Base-by-base conservation (phyloP, 305 asterid species). In the Nicotiana rustica region DNA sequence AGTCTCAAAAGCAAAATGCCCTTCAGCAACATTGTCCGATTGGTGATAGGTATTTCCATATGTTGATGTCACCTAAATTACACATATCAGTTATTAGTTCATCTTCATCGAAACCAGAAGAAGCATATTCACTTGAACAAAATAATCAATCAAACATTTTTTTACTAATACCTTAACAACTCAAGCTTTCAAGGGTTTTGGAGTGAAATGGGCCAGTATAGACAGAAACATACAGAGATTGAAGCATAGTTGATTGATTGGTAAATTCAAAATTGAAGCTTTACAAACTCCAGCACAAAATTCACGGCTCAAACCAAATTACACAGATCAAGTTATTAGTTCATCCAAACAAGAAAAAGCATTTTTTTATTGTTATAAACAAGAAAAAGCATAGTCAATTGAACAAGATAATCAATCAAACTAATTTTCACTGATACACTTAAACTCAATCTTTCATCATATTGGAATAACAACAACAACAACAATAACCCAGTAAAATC, bases 1-100 rank as follows among this genome's bases (percentile, higher is more conserved):
- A 75, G 98, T 87, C 88, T 93, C 98, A 87, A 93, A 96, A 35
- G 98, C 97, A 86, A 91, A 96, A 85, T 93, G 87, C 79, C 99
- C 99, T 75, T 92, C 92, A 4, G 85, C 84, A 18, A 94, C 99
- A 89, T 90, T 91, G 64, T 96, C 98, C 0, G 92, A 84, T 73
- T 87, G 84, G 87, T 96, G 99, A 89, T 91, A 92, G 86, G 88
- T 94, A 88, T 92, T 92, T 71, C 98, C 99, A 84, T 88, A 80
- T 19, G 95, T 79, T n/a, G 99, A 96, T 67, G 97, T 93, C 83
- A 96, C 99, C 99, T 96, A 84, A 35, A 41, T n/a, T 47, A 41
- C 84, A 14, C 69, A 59, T 56, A 65, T 66, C 68, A 79, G n/a
- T 61, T 18, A 1, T 38, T 78, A 68, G 13, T 38, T 36, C 10